Conservation (phyloP, 768 basidiomycete species). For the Auriculariales sp. region DNA sequence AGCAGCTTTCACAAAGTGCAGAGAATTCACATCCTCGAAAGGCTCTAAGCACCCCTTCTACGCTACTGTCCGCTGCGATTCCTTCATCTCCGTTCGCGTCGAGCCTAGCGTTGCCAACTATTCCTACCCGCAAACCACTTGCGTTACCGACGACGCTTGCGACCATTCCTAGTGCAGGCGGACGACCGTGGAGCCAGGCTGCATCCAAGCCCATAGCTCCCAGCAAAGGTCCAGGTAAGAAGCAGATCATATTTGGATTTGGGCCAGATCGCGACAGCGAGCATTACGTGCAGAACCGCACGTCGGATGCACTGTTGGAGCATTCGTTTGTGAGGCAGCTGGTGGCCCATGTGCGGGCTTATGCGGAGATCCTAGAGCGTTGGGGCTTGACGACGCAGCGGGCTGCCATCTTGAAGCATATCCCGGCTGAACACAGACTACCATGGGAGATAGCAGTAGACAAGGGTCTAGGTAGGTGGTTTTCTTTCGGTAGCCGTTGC, state of each 20-base stretch:
- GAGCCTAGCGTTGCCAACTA: neutral
- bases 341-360: conserved; percentile 43
- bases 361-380: conserved; percentile 59
- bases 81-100: too few relatives aligned
- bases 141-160: neutral
- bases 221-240: too few relatives aligned
- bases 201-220: neutral
- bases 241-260: conserved; percentile 3
- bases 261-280: conserved; percentile 9
- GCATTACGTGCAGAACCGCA: conserved; percentile 5
- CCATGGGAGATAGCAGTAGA: conserved; percentile 14
- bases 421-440: conserved; percentile 21
- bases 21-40: neutral
- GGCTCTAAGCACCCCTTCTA: neutral
- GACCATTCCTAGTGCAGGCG: neutral
- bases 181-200: neutral
- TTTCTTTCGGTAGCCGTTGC: conserved; percentile 2
- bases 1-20: neutral
- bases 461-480: conserved; percentile 17
- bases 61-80: neutral
- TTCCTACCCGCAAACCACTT: neutral
- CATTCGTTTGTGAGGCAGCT: conserved; percentile 12
- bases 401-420: conserved; percentile 56
- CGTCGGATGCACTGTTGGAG: conserved; percentile 18
- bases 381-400: conserved; percentile 65